Conservation (phyloP, 768 basidiomycete genomes). For the Tephrocybe sp. region DNA sequence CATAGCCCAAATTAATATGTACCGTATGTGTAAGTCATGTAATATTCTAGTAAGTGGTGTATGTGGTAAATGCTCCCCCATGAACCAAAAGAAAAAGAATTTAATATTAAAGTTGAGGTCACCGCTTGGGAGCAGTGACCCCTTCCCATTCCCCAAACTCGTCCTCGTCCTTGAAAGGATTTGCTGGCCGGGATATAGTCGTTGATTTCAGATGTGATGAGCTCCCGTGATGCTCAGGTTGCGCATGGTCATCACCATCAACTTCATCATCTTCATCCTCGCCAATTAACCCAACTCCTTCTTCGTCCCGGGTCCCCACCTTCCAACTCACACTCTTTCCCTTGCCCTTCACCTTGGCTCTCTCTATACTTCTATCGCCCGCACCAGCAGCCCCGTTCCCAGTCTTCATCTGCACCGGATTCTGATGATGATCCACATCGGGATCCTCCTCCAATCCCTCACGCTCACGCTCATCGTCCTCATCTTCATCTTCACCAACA, state of each 20-base stretch:
- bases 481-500: constrained; percentile 70
- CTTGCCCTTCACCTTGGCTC: constrained; percentile 8
- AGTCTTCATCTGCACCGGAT: constrained; percentile 34
- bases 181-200: not conserved
- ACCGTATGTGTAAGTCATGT: constrained; percentile 1
- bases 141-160: constrained; percentile 19
- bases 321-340: constrained; percentile 13
- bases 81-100: not conserved
- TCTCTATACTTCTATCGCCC: not conserved
- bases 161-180: constrained; percentile 12
- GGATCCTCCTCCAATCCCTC: constrained; percentile 41
- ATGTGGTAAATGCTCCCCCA: not conserved
- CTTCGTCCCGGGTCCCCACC: constrained; percentile 30
- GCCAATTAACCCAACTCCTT: constrained; percentile 44
- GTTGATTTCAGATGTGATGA: constrained; percentile 3
- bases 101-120: not conserved
- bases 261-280: constrained; percentile 32
- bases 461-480: constrained; percentile 54
- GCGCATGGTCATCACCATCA: constrained; percentile 20
- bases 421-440: constrained; percentile 44
- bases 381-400: no score
- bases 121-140: constrained; percentile 8
- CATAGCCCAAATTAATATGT: constrained; percentile 8
- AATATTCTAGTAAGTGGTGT: constrained; percentile 2
- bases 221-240: constrained; percentile 4